Evolutionary conservation across 2,329 filamentous ascomycete species (phyloP).

Genomic region (Alternaria sp.): DNA sequence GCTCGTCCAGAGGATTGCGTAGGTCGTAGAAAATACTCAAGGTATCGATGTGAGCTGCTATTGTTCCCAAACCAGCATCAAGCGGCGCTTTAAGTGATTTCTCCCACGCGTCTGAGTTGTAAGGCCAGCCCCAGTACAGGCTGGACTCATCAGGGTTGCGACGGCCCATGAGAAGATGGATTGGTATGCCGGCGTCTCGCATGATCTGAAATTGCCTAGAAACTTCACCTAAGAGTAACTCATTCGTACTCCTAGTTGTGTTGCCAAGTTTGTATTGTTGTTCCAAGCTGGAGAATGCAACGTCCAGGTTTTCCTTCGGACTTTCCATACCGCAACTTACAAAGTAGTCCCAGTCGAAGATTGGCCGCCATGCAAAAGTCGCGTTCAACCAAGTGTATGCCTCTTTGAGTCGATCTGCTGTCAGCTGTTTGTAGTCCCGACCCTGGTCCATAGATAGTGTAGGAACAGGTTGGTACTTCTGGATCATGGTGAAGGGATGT

Average conservation of each 20-base stretch:
- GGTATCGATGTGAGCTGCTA: slow-evolving; percentile 28
- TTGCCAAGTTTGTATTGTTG: background rate
- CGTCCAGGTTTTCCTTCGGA: background rate
- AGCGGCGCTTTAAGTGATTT: slow-evolving; percentile 20
- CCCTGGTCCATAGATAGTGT: background rate
- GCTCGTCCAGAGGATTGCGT: slow-evolving; percentile 28
- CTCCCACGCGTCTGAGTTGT: slow-evolving; percentile 21
- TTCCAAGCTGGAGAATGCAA: background rate
- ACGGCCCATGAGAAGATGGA: slow-evolving; percentile 36
- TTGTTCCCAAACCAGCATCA: slow-evolving; percentile 22
- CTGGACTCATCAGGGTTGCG: slow-evolving; percentile 23
- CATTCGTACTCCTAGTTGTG: background rate
- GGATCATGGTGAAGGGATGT: slow-evolving; percentile 32
- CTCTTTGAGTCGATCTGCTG: background rate
- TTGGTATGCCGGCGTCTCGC: slow-evolving; percentile 25
- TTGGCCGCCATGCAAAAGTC: slow-evolving; percentile 34
- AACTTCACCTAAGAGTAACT: slow-evolving; percentile 1
- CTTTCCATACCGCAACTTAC: slow-evolving; percentile 12
- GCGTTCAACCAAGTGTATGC: slow-evolving; percentile 33
- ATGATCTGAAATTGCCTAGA: slow-evolving; percentile 23
- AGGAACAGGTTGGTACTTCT: slow-evolving; percentile 1
- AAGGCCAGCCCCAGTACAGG: slow-evolving; percentile 36
- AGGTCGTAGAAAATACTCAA: slow-evolving; percentile 40
- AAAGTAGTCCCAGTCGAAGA: slow-evolving; percentile 42
- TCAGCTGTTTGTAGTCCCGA: background rate